Percentiles rank a stretch among this genome's conserved stretches.
Conservation (phyloP, 2,329 filamentous ascomycete species). For the Mollisiaceae sp. region DNA sequence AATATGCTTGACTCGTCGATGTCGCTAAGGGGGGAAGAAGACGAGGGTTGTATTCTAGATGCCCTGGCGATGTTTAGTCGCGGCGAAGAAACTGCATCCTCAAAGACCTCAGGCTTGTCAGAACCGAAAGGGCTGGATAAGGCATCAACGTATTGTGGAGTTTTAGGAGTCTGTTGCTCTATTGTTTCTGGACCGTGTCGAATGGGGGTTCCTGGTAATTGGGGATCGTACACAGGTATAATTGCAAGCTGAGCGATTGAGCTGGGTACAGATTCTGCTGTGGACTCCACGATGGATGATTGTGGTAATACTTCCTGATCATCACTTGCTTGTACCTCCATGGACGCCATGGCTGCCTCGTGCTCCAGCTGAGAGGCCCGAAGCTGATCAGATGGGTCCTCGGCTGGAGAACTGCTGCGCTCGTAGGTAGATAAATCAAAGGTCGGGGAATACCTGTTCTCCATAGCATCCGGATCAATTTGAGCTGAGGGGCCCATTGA, state of each 20-base stretch:
- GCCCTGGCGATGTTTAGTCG: constrained; percentile 1
- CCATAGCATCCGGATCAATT: constrained; percentile 27
- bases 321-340: background rate
- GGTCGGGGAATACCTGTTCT: constrained; percentile 28
- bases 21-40: constrained; percentile 34
- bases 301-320: background rate
- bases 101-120: constrained; percentile 36
- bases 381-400: constrained; percentile 22
- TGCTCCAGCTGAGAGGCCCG: constrained; percentile 15
- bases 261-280: background rate
- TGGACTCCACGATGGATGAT: background rate
- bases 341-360: background rate
- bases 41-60: constrained; percentile 4
- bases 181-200: constrained; percentile 5
- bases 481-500: constrained; percentile 33
- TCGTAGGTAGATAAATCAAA: constrained; percentile 23
- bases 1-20: constrained; percentile 40
- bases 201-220: constrained; percentile 21
- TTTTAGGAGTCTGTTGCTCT: constrained; percentile 16
- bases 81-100: constrained; percentile 37
- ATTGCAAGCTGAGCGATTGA: constrained; percentile 3
- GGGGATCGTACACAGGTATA: constrained; percentile 9
- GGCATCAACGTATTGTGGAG: constrained; percentile 52
- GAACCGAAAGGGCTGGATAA: constrained; percentile 49
- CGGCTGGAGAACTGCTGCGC: constrained; percentile 14